phyloP scores from a whole-genome alignment of 2,329 filamentous ascomycete genomes.

The Tolypocladium inflatum region DNA sequence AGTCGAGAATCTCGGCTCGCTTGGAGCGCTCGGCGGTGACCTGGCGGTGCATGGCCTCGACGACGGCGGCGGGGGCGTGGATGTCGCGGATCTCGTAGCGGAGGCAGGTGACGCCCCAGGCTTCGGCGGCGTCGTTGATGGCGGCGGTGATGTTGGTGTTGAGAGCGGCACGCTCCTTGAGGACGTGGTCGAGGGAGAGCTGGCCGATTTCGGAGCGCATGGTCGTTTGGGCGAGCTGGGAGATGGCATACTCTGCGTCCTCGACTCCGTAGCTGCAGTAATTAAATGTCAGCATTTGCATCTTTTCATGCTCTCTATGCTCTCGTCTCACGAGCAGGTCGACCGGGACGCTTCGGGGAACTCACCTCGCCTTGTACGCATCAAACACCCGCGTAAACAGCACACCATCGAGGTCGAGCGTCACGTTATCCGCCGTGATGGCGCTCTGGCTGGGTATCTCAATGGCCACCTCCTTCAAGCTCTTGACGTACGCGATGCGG shows the following conservation, averaged over 20 bases:
- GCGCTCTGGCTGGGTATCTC: conserved; percentile 97
- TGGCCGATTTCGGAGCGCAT: conserved; percentile 99
- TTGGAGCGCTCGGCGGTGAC: conserved; percentile 96
- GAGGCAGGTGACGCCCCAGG: conserved; percentile 93
- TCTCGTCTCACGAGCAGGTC: neutral
- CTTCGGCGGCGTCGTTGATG: conserved; percentile 95
- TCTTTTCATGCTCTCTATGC: neutral
- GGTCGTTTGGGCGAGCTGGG: conserved; percentile 93
- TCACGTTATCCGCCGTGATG: conserved; percentile 98
- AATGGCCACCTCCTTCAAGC: conserved; percentile 88
- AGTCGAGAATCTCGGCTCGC: conserved; percentile 94
- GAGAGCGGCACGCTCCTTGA: conserved; percentile 91
- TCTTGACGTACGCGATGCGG: conserved; percentile 96
- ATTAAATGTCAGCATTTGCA: neutral
- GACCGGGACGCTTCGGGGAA: neutral
- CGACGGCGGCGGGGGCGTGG: conserved; percentile 85
- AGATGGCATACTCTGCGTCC: conserved; percentile 97
- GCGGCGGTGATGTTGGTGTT: conserved; percentile 98
- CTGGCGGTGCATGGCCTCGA: conserved; percentile 96
- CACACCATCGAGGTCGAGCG: conserved; percentile 89
- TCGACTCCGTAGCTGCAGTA: conserved; percentile 83
- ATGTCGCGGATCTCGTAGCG: conserved; percentile 98
- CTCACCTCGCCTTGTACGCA: conserved; percentile 90
- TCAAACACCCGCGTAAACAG: conserved; percentile 95
- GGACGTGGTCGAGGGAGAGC: conserved; percentile 88